Percentiles rank a stretch among this genome's conserved stretches.
These are phyloP conservation scores for Cladosporium sp. DNA, from an alignment of 2,329 filamentous ascomycete genomes.

Conservation along the genomic window DNA sequence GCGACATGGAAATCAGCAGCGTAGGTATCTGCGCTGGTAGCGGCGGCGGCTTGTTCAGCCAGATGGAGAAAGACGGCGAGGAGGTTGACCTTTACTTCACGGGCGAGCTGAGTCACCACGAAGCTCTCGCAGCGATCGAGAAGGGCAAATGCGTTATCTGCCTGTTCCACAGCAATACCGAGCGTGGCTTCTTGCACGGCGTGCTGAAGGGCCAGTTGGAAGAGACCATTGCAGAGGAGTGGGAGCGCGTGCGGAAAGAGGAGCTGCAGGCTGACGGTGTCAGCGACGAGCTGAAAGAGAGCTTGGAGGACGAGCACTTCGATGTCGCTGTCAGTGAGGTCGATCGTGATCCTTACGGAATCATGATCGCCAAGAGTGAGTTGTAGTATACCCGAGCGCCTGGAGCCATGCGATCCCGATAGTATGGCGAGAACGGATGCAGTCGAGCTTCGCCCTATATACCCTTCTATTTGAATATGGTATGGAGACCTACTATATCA, in stretches of 20 bases:
- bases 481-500: not conserved
- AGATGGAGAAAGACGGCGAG: conserved; percentile 45
- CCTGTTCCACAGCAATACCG: conserved; percentile 91
- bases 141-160: conserved; percentile 78
- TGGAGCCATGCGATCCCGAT: not conserved
- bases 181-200: conserved; percentile 75
- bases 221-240: conserved; percentile 57
- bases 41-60: conserved; percentile 73
- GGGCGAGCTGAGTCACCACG: conserved; percentile 91
- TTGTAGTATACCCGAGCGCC: not conserved
- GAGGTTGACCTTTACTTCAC: conserved; percentile 81
- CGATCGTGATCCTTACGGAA: conserved; percentile 86
- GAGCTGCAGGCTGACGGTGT: conserved; percentile 39
- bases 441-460: not conserved
- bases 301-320: conserved; percentile 55
- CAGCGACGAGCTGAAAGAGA: conserved; percentile 46
- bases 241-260: conserved; percentile 50
- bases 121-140: conserved; percentile 82
- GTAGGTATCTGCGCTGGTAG: conserved; percentile 90
- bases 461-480: not conserved
- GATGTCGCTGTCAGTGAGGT: conserved; percentile 72
- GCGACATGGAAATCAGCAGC: conserved; percentile 60
- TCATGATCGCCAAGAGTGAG: conserved; percentile 54
- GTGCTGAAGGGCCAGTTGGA: conserved; percentile 68
- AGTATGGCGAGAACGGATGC: not conserved